Evolutionary conservation across 106 monocot genomes (phyloP), one percentile per base, ranked within the genome.

Genomic region (Dioscorea zingiberensis): DNA sequence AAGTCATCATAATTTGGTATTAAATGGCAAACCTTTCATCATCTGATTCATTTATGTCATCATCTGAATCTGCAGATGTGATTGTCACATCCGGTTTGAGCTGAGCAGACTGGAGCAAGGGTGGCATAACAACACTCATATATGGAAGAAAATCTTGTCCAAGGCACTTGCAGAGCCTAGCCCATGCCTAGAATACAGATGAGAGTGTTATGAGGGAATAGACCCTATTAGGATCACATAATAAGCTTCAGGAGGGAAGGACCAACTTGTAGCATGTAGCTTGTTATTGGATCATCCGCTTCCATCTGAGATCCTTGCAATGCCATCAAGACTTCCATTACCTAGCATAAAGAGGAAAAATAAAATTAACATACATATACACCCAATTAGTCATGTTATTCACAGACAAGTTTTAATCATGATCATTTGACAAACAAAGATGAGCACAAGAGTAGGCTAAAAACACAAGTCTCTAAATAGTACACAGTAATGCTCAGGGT

Each of bases 101-200:
- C 69, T 97, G 97, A 54, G 97, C 97, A 79, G 91, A 97, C 60
- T 82, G 83, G 45, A 97, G 88, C 58, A 97, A 75, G 15, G 92
- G 97, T 17, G 91, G 97, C 88, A 97, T 97, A 28, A 97, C 97
- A 58, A 89, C 88, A 67, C 71, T 97, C 97, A 97, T 92, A 76
- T 97, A 97, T 13, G 97, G 97, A 61, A 97, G 88, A 67, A 97
- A 97, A 75, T 97, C 97, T 62, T 92, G 92, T 17, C 97, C 97
- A 38, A 97, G 74, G 65, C 97, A 97, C 73, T 89, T 97, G 84
- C 92, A 97, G 32, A 97, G 81, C 57, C 97, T 85, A 26, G 97
- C 92, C 97, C 97, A 97, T 68, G 91, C 97, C 97, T 97, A 53
- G 21, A 27, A 51, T 13, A 51, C 15, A 51, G 15, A 51, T 51